Conservation (phyloP, 257 asterid genomes). For the Penstemon newberryi region DNA sequence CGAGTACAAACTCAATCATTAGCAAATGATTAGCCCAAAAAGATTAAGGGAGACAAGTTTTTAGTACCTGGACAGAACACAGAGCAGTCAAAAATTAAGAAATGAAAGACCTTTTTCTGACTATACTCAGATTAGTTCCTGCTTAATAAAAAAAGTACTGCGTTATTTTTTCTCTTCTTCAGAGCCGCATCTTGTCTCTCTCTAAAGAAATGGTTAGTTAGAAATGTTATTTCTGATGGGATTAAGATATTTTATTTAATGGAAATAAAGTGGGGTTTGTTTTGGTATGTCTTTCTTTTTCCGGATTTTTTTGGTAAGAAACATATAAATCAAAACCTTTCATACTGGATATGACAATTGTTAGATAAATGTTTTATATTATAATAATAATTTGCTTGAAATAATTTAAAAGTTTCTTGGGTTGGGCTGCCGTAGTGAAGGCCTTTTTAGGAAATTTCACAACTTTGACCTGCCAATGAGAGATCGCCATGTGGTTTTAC, state of each 20-base stretch:
- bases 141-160: slow-evolving; percentile 3
- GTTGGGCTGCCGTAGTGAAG: slow-evolving; percentile 2
- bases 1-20: slow-evolving; percentile 35
- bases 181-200: neutral
- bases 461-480: slow-evolving; percentile 33
- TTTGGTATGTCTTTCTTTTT: slow-evolving; percentile 25
- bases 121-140: slow-evolving; percentile 29
- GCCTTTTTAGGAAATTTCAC: slow-evolving; percentile 28
- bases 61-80: slow-evolving; percentile 37
- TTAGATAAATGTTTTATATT: neutral
- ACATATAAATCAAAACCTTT: slow-evolving; percentile 26
- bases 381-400: neutral
- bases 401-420: neutral
- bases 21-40: slow-evolving; percentile 26
- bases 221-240: slow-evolving; percentile 29
- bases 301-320: slow-evolving; percentile 28
- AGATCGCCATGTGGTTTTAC: slow-evolving; percentile 25
- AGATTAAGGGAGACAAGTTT: slow-evolving; percentile 11
- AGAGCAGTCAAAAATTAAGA: slow-evolving; percentile 32
- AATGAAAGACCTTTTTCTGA: slow-evolving; percentile 29
- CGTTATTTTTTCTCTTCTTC: neutral
- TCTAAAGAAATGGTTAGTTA: slow-evolving; percentile 22
- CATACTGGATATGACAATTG: slow-evolving; percentile 32
- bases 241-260: neutral
- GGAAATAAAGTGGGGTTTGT: slow-evolving; percentile 23